These are phyloP conservation scores for Theobroma cacao DNA, from an alignment of 345 rosid genomes.

Conservation along the genomic window DNA sequence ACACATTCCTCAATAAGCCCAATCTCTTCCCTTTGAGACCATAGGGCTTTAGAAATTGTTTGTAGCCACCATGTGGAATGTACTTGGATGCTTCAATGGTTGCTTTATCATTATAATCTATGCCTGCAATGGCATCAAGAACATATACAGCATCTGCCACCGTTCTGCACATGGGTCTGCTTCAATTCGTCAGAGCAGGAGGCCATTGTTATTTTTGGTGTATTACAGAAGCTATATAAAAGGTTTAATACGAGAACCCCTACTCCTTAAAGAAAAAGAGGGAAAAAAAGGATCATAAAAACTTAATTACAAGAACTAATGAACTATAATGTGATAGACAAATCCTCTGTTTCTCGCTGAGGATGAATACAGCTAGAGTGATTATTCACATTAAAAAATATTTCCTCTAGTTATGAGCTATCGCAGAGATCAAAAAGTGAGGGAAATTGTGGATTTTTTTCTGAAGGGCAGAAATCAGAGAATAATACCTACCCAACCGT, in stretches of 20 bases:
- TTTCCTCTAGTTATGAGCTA: too few relatives aligned
- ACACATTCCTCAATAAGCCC: slow-evolving; percentile 31
- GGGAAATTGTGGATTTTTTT: too few relatives aligned
- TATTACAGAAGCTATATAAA: not conserved
- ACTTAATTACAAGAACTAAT: too few relatives aligned
- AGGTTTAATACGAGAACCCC: too few relatives aligned
- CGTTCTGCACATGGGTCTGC: slow-evolving; percentile 48
- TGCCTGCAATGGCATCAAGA: slow-evolving; percentile 43
- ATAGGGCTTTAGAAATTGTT: slow-evolving; percentile 37
- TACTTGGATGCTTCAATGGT: slow-evolving; percentile 35
- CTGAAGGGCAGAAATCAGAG: too few relatives aligned
- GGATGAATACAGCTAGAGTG: too few relatives aligned
- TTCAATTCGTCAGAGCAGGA: slow-evolving; percentile 18
- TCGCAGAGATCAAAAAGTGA: too few relatives aligned
- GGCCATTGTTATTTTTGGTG: not conserved
- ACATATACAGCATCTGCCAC: slow-evolving; percentile 46
- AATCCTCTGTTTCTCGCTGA: too few relatives aligned
- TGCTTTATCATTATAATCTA: slow-evolving; percentile 36
- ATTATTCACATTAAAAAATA: too few relatives aligned
- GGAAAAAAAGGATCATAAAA: too few relatives aligned
- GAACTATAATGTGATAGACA: too few relatives aligned
- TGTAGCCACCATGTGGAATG: slow-evolving; percentile 54
- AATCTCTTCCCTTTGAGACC: slow-evolving; percentile 37
- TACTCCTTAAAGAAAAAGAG: too few relatives aligned
- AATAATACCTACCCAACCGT: slow-evolving; percentile 45